phyloP scores from a whole-genome alignment of 768 basidiomycete species.

The Saitozyma sp. region DNA sequence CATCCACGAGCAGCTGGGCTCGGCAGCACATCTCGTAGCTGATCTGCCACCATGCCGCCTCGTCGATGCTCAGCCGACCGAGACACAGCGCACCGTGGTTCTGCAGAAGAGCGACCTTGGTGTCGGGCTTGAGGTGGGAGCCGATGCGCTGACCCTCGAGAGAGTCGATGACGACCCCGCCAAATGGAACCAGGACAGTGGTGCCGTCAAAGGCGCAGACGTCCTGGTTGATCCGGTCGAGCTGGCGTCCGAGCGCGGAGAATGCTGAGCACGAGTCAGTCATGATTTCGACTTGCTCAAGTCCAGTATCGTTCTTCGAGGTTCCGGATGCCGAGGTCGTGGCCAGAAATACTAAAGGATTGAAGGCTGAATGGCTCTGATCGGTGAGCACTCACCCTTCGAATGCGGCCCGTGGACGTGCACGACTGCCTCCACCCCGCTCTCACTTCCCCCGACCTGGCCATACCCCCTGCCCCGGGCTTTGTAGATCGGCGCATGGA shows the following conservation, averaged over 20 bases:
- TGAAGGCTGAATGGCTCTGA: too few relatives aligned
- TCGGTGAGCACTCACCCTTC: too few relatives aligned
- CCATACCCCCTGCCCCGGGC: conserved; percentile 16
- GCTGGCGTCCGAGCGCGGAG: conserved; percentile 23
- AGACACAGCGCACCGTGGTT: conserved; percentile 29
- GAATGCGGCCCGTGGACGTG: conserved; percentile 39
- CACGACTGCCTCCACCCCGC: conserved; percentile 29
- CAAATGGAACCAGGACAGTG: conserved; percentile 32
- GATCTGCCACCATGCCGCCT: conserved; percentile 41
- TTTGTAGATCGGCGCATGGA: conserved; percentile 35
- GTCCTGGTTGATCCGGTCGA: conserved; percentile 38
- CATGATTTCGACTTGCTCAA: neutral
- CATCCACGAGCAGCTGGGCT: conserved; percentile 32
- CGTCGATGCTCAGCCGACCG: conserved; percentile 32
- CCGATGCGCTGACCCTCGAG: conserved; percentile 32
- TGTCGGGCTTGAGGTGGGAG: conserved; percentile 10
- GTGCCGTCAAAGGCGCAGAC: conserved; percentile 30
- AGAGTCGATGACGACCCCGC: conserved; percentile 35
- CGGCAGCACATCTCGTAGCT: conserved; percentile 37
- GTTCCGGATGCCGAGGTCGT: too few relatives aligned
- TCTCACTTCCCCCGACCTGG: conserved; percentile 18
- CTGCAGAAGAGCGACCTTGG: conserved; percentile 31
- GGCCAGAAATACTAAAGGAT: too few relatives aligned
- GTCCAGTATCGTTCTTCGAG: neutral
- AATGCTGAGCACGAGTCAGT: conserved; percentile 16